phyloP scores from a whole-genome alignment of 2,329 filamentous ascomycete genomes.

The Herpotrichia juniperi region DNA sequence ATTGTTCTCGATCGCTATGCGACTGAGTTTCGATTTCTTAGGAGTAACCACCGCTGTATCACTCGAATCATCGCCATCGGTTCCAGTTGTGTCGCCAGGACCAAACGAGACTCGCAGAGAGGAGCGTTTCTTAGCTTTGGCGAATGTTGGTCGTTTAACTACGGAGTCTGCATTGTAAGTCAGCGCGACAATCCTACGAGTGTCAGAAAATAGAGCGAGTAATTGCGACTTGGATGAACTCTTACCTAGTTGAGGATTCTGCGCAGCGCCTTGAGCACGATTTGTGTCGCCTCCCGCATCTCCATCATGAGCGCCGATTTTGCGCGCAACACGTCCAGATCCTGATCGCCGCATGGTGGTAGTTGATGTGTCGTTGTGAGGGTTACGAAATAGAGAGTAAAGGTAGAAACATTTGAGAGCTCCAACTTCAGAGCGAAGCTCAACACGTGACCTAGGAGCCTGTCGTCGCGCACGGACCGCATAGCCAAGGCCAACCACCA shows the following conservation, averaged over 20 bases:
- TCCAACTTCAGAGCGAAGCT: too few species aligned
- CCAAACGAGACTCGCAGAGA: constrained; percentile 80
- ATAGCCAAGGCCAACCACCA: not conserved
- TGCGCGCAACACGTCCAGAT: constrained; percentile 71
- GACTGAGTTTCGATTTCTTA: constrained; percentile 67
- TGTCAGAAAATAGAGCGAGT: constrained; percentile 34
- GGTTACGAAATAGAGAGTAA: not conserved
- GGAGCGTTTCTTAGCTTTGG: constrained; percentile 72
- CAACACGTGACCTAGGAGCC: not conserved
- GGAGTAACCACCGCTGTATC: constrained; percentile 63
- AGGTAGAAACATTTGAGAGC: not conserved
- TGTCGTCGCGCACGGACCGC: constrained; percentile 1
- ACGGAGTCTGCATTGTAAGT: constrained; percentile 54
- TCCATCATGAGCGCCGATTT: constrained; percentile 72
- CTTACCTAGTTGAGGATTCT: constrained; percentile 49
- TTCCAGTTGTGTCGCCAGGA: constrained; percentile 59
- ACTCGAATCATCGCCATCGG: constrained; percentile 57
- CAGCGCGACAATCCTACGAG: constrained; percentile 49
- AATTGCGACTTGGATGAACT: constrained; percentile 23
- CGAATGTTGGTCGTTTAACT: constrained; percentile 58
- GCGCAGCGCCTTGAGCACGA: constrained; percentile 36
- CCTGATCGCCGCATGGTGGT: constrained; percentile 62
- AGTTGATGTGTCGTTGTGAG: not conserved
- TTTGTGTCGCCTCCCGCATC: constrained; percentile 34
- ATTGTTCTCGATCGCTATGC: constrained; percentile 70